A percentile compares a stretch with the other conserved stretches of the same genome.
phyloP scores from a whole-genome alignment of 352 stramenopile genomes.

The Plasmopara muralis region DNA sequence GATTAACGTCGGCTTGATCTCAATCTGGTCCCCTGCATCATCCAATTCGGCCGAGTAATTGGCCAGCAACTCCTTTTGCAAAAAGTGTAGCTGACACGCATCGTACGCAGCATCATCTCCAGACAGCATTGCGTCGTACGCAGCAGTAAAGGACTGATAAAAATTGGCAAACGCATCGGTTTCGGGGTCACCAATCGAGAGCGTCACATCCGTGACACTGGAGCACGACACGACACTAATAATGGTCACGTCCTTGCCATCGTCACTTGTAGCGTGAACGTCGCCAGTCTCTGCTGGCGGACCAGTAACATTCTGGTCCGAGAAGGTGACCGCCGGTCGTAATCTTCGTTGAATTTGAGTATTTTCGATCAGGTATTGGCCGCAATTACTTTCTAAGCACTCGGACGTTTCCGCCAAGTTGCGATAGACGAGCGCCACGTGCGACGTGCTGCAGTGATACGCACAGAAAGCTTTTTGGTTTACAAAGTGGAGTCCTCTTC shows the following conservation, averaged over 20 bases:
- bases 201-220: constrained; percentile 32
- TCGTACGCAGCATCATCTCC: constrained; percentile 45
- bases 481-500: constrained; percentile 38
- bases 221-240: constrained; percentile 47
- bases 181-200: constrained; percentile 39
- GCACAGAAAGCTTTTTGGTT: constrained; percentile 41
- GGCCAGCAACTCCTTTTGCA: constrained; percentile 45
- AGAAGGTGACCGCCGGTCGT: constrained; percentile 26
- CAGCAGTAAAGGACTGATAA: constrained; percentile 45
- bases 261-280: constrained; percentile 28
- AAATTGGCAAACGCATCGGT: constrained; percentile 46
- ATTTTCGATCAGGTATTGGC: constrained; percentile 4
- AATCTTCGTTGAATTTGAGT: constrained; percentile 10
- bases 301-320: constrained; percentile 7
- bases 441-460: constrained; percentile 52
- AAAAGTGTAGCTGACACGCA: constrained; percentile 60
- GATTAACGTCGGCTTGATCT: constrained; percentile 49
- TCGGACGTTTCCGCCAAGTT: constrained; percentile 31
- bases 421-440: constrained; percentile 36
- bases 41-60: constrained; percentile 30
- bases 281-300: constrained; percentile 17
- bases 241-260: constrained; percentile 43
- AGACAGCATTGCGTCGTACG: constrained; percentile 57
- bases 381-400: constrained; percentile 30
- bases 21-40: constrained; percentile 15